phyloP scores from a whole-genome alignment of 768 basidiomycete genomes.

The Macrolepiota dolichaula region DNA sequence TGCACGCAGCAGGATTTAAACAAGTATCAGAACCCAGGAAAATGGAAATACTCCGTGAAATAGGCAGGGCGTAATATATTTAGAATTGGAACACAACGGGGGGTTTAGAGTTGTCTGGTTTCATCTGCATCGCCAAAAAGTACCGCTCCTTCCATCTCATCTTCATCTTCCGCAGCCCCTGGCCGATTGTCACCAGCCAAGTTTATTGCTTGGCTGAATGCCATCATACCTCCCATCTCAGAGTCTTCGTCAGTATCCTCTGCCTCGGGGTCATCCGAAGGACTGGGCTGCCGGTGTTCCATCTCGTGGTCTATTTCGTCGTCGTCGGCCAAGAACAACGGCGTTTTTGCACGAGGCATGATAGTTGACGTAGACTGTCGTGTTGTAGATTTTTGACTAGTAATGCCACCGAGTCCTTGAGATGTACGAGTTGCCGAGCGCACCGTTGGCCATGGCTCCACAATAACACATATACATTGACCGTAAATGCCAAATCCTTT shows the following conservation, averaged over 20 bases:
- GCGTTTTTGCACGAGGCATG: conserved; percentile 44
- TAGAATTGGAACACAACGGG: conserved; percentile 10
- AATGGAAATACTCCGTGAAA: conserved; percentile 72
- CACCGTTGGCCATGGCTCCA: conserved; percentile 74
- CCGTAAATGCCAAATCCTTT: conserved; percentile 69
- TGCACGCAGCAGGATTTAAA: conserved; percentile 74
- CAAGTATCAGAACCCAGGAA: conserved; percentile 58
- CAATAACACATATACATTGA: conserved; percentile 75
- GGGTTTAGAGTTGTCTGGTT: conserved; percentile 48
- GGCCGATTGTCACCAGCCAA: conserved; percentile 51
- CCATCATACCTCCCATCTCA: conserved; percentile 58
- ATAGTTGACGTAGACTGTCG: neutral
- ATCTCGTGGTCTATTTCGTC: conserved; percentile 39
- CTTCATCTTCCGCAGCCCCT: conserved; percentile 68
- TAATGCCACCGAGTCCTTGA: conserved; percentile 3
- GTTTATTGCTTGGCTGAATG: conserved; percentile 71
- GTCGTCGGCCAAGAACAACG: conserved; percentile 73
- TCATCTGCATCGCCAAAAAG: conserved; percentile 87
- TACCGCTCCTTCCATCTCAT: conserved; percentile 69
- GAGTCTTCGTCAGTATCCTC: conserved; percentile 31
- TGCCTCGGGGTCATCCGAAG: conserved; percentile 27
- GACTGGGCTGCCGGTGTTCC: conserved; percentile 32
- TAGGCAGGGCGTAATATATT: conserved; percentile 59
- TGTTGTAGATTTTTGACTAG: neutral
- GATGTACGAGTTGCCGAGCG: conserved; percentile 17